Conservation (phyloP, 192 early-diverging fungal genomes). For the Phlyctochytrium bullatum region DNA sequence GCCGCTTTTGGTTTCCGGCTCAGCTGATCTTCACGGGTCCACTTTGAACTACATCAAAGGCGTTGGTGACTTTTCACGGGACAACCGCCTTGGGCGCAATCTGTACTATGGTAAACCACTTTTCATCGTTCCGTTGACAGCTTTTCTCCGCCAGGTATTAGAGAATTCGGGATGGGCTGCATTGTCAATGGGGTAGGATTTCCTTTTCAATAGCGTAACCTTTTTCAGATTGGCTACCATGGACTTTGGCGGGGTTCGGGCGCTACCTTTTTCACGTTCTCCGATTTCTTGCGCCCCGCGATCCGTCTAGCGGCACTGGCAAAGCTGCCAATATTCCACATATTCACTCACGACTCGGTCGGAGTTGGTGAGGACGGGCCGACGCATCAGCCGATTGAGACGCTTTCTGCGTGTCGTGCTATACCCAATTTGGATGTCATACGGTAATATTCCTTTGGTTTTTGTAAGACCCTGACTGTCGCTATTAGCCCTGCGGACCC, state of each 20-base stretch:
- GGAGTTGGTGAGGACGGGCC: constrained; percentile 98
- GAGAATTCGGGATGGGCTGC: constrained; percentile 96
- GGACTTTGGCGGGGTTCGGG: constrained; percentile 32
- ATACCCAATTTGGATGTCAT: constrained; percentile 72
- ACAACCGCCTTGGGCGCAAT: constrained; percentile 17
- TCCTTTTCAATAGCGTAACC: constrained; percentile 43
- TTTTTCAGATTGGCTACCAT: constrained; percentile 25
- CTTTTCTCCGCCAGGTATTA: constrained; percentile 48
- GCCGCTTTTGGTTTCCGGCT: constrained; percentile 90
- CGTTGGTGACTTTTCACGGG: constrained; percentile 68
- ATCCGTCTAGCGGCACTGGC: constrained; percentile 87
- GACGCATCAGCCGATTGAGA: constrained; percentile 98
- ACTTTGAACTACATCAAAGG: constrained; percentile 95
- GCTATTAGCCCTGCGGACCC: constrained; percentile 20
- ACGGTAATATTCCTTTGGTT: constrained; percentile 3
- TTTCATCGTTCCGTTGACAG: neutral
- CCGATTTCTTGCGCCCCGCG: constrained; percentile 63
- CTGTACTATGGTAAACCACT: constrained; percentile 15
- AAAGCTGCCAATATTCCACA: constrained; percentile 87
- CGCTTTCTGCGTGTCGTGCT: constrained; percentile 81
- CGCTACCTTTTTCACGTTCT: constrained; percentile 79
- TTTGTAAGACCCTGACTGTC: neutral
- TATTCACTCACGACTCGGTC: constrained; percentile 99
- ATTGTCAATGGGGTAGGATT: constrained; percentile 71
- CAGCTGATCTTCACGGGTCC: constrained; percentile 94